Percentiles rank a stretch among this genome's conserved stretches.
Evolutionary conservation across 2,329 filamentous ascomycete genomes (phyloP).

Genomic region (Exophiala oligosperma): DNA sequence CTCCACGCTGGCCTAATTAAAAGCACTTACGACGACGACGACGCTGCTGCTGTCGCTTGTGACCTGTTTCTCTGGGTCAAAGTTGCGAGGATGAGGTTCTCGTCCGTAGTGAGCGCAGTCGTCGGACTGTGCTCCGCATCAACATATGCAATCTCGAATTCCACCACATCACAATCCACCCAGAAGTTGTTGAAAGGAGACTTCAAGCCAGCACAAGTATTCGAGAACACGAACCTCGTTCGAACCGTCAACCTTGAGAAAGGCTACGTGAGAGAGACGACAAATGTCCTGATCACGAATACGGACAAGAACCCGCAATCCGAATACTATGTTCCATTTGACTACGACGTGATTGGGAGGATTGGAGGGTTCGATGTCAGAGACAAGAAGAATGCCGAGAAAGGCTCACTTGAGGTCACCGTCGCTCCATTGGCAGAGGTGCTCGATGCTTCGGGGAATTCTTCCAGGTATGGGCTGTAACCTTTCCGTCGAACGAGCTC

Average conservation of each 20-base stretch:
- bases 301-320: slow-evolving; percentile 73
- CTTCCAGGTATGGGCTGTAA: slow-evolving; percentile 54
- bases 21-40: slow-evolving; percentile 8
- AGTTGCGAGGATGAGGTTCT: slow-evolving; percentile 25
- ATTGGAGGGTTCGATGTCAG: slow-evolving; percentile 87
- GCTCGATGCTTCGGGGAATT: slow-evolving; percentile 45
- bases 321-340: slow-evolving; percentile 91
- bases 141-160: slow-evolving; percentile 23
- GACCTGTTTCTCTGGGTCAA: not conserved
- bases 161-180: slow-evolving; percentile 21
- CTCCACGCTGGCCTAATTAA: slow-evolving; percentile 25
- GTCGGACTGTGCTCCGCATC: slow-evolving; percentile 18
- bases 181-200: slow-evolving; percentile 40
- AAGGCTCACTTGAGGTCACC: slow-evolving; percentile 68
- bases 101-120: slow-evolving; percentile 19
- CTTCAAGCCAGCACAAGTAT: slow-evolving; percentile 86
- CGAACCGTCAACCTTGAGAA: slow-evolving; percentile 91
- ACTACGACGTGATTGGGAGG: slow-evolving; percentile 69
- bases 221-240: slow-evolving; percentile 90
- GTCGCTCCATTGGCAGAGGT: slow-evolving; percentile 62
- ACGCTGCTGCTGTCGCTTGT: slow-evolving; percentile 9
- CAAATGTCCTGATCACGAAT: slow-evolving; percentile 96
- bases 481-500: slow-evolving; percentile 36
- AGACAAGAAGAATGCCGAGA: slow-evolving; percentile 78
- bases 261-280: slow-evolving; percentile 81